Conservation (phyloP, 345 rosid genomes). For the Gossypium raimondii region DNA sequence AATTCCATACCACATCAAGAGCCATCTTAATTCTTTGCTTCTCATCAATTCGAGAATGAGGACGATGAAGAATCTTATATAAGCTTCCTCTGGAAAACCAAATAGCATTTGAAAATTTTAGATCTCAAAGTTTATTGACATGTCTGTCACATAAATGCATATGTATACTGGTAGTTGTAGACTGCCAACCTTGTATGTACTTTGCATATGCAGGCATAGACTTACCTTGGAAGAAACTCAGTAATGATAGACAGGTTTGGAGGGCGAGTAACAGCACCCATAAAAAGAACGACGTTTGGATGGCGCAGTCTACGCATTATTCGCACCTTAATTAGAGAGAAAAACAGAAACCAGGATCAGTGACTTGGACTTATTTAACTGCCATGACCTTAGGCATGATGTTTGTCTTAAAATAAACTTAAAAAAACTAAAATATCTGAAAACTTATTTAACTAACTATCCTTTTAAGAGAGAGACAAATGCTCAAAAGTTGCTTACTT, state of each 20-base stretch:
- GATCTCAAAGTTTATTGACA: neutral
- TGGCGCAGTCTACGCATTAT: constrained; percentile 99
- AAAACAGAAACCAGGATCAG: constrained; percentile 7
- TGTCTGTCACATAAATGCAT: neutral
- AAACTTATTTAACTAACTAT: neutral
- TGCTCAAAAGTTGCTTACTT: constrained; percentile 55
- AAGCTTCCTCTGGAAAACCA: constrained; percentile 79
- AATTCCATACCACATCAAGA: constrained; percentile 85
- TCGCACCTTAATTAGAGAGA: constrained; percentile 56
- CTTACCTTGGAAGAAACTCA: constrained; percentile 93
- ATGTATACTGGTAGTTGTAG: neutral
- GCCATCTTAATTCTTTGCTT: constrained; percentile 96
- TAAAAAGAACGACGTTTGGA: constrained; percentile 94
- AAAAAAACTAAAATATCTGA: constrained; percentile 6
- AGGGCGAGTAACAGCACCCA: constrained; percentile 99
- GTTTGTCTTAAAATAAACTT: neutral
- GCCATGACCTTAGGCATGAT: constrained; percentile 8
- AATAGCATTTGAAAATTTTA: constrained; percentile 21
- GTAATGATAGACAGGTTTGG: constrained; percentile 92
- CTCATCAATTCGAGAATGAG: constrained; percentile 88
- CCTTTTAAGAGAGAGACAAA: neutral
- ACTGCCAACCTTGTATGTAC: constrained; percentile 10
- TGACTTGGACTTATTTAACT: constrained; percentile 7
- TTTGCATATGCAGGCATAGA: constrained; percentile 4
- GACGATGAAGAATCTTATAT: constrained; percentile 87